phyloP scores from a whole-genome alignment of 208 protist species.

The Crithidia bombi region DNA sequence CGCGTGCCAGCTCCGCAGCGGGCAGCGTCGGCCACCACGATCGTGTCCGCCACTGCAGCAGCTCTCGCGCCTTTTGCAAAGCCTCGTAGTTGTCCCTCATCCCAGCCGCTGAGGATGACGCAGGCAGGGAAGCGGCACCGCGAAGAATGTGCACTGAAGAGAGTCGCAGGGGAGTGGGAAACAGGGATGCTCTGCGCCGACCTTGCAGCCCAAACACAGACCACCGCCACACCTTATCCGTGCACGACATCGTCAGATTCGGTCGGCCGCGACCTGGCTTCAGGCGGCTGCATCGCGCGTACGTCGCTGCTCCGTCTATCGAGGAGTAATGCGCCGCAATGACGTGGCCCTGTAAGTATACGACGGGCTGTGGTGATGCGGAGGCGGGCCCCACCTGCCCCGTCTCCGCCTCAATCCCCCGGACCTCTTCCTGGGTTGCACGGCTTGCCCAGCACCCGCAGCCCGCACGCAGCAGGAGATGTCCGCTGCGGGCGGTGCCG shows the following conservation, averaged over 20 bases:
- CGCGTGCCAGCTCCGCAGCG: neutral
- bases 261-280: constrained; percentile 85
- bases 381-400: neutral
- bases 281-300: constrained; percentile 43
- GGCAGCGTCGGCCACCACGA: constrained; percentile 11
- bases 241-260: constrained; percentile 90
- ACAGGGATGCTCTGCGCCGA: constrained; percentile 38
- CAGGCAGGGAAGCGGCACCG: neutral
- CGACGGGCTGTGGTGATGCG: neutral
- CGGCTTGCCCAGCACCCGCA: constrained; percentile 32
- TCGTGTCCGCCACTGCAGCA: constrained; percentile 27
- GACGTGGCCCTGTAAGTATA: constrained; percentile 30
- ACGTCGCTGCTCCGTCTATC: constrained; percentile 37
- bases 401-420: neutral
- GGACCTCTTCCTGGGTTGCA: neutral
- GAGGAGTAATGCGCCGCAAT: constrained; percentile 58
- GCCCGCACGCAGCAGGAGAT: constrained; percentile 56
- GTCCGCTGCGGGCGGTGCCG: constrained; percentile 46
- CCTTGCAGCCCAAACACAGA: constrained; percentile 73
- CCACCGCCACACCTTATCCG: constrained; percentile 91
- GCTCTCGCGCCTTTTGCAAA: constrained; percentile 1
- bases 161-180: constrained; percentile 50
- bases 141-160: constrained; percentile 39
- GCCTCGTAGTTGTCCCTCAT: too few relatives aligned
- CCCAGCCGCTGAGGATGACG: too few relatives aligned